Base-by-base conservation (phyloP, 192 early-diverging fungal species). In the Thamnidium elegans region DNA sequence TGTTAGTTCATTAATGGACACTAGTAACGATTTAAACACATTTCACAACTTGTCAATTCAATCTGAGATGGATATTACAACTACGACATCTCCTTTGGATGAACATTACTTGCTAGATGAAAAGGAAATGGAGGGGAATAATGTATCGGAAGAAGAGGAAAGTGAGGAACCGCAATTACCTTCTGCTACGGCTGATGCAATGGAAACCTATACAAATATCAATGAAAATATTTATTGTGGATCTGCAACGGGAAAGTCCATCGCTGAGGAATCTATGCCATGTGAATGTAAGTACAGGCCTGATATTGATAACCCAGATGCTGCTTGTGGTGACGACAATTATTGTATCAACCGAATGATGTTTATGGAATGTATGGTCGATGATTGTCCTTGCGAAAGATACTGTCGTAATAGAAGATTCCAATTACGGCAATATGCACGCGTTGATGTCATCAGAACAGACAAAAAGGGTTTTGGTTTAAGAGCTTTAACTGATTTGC, bases 381-480 rank as follows among this genome's bases (percentile, higher is more conserved):
- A 91, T 23, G 88, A 90, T 42, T 99, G 97, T 72, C 92, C 93
- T 7, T 87, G 85, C 55, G 95, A 93, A 3, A 76, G 86, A 54
- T 87, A 89, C 73, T 99, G 97, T 74, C 82, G 87, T 53, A 99
- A 99, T 69, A 84, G 90, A 65, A 87, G 97, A 58, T 95, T 99
- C 53, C 91, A 93, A 79, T 82, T 84, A 50, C 83, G 83, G 66
- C 79, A 94, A 39, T 96, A 95, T 66, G 92, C 94, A 0, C 74
- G 81, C 2, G 87, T 98, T 20, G 87, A 94, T 72, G 84, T 99
- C 9, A 89, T 99, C 60, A 76, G 87, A 52, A 92, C 96, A 5
- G 93, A 88, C 7, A 89, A 90, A 67, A 99, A 99, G 69, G 97
- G 97, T 1, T 94, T 85, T 69, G 97, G 97, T n/a, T 74, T 99